A percentile compares a stretch with the other conserved stretches of the same genome.
phyloP scores from a whole-genome alignment of 2,329 filamentous ascomycete species.

The Aspergillus texensis region DNA sequence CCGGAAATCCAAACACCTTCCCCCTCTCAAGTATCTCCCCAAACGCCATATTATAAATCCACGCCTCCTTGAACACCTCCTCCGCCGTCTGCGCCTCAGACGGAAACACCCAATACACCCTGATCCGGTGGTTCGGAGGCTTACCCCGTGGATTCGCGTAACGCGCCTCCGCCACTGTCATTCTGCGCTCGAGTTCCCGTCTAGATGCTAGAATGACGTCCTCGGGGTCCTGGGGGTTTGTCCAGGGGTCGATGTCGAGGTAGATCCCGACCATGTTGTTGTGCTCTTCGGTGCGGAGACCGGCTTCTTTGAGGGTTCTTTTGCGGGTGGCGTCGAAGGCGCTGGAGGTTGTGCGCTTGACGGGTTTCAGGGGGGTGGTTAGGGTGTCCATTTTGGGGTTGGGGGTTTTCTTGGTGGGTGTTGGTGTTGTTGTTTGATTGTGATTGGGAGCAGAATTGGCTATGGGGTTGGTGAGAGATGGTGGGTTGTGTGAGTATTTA shows the following conservation, averaged over 20 bases:
- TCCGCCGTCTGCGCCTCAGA: neutral
- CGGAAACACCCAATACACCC: neutral
- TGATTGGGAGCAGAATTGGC: too few species aligned
- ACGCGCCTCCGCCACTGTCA: neutral
- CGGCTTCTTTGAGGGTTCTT: neutral
- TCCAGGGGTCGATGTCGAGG: neutral
- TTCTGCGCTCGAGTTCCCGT: neutral
- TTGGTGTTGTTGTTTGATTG: too few species aligned
- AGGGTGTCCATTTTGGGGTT: neutral
- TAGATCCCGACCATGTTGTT: neutral
- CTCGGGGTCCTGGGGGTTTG: neutral
- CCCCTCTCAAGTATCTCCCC: neutral
- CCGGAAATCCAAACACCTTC: neutral
- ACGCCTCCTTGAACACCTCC: neutral
- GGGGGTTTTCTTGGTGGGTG: neutral
- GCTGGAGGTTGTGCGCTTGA: neutral
- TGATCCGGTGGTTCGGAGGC: neutral
- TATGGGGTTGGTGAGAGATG: neutral
- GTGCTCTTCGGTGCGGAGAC: neutral
- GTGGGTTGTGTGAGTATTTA: neutral
- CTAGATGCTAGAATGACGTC: neutral
- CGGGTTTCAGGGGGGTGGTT: neutral
- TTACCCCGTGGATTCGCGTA: neutral
- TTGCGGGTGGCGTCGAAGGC: neutral
- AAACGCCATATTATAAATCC: neutral